Base-by-base conservation (phyloP, 2,329 filamentous ascomycete genomes). In the Dactylellina haptotyla region DNA sequence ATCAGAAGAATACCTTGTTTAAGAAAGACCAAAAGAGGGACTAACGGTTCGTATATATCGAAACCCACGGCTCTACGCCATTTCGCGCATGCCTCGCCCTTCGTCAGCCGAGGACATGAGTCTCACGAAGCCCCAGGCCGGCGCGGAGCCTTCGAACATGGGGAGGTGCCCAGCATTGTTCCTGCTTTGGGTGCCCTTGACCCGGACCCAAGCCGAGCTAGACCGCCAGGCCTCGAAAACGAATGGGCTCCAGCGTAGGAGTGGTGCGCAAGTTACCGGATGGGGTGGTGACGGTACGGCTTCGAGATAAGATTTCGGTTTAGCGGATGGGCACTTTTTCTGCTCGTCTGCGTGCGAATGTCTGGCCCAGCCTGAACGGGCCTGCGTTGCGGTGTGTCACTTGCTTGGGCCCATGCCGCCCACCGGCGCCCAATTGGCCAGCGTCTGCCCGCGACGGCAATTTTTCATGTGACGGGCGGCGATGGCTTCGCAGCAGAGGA, bases 301-400 rank as follows among this genome's bases (percentile, higher is more conserved):
- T 56, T 63, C 43, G 32, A 63, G 67, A 72, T 72, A 72, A 72
- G 59, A 72, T 72, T 72, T 72, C 67, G 67, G 67, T 72, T 72
- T 64, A 65, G 67, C 67, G 67, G 67, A 72, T 64, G 63, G 48
- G 20, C 37, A 34, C 39, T 57, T 34, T 37, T 54, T 30, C 45
- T 5, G n/a, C 6, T 34, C 14, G 23, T 41, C 34, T 43, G 66
- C 62, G 64, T 58, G 59, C 39, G 64, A 50, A 26, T 57, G 45
- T 43, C 41, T n/a, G n/a, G n/a, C n/a, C n/a, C n/a, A n/a, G n/a
- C n/a, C n/a, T n/a, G n/a, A n/a, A n/a, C n/a, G n/a, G n/a, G n/a
- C n/a, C n/a, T 43, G 39, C 41, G 16, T 10, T 20, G 14, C 41
- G 14, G 32, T 6, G 32, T 14, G 32, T 6, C 41, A 46, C n/a